A percentile compares a stretch with the other conserved stretches of the same genome.
These are phyloP conservation scores for Galerina marginata DNA, from an alignment of 768 basidiomycete genomes.

Conservation along the genomic window DNA sequence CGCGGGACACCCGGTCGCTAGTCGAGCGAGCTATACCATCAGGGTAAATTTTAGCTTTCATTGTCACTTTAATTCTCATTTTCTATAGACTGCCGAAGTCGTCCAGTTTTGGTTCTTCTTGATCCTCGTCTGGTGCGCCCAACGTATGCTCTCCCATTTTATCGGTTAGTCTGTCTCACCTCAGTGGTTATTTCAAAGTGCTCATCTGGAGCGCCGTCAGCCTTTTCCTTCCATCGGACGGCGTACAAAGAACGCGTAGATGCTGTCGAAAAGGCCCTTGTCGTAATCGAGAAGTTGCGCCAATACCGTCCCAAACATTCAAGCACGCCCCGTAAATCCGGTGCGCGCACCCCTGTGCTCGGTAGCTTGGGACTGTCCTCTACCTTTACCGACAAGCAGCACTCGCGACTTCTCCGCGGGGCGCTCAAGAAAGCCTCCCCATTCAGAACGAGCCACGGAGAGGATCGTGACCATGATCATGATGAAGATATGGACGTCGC, in stretches of 20 bases:
- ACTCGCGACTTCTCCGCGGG: slow-evolving; percentile 38
- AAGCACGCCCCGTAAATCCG: slow-evolving; percentile 34
- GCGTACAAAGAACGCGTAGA: slow-evolving; percentile 77
- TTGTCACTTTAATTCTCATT: background rate
- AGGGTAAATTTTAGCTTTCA: slow-evolving; percentile 41
- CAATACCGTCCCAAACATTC: slow-evolving; percentile 59
- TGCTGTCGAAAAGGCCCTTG: slow-evolving; percentile 55
- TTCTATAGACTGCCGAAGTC: slow-evolving; percentile 57
- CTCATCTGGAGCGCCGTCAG: slow-evolving; percentile 31
- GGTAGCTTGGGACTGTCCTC: slow-evolving; percentile 30
- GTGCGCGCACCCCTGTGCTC: slow-evolving; percentile 51
- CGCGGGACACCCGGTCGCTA: slow-evolving; percentile 38
- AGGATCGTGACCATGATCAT: slow-evolving; percentile 24
- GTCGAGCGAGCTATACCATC: slow-evolving; percentile 65
- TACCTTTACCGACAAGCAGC: slow-evolving; percentile 52
- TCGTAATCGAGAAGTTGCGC: slow-evolving; percentile 70
- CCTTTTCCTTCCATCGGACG: slow-evolving; percentile 77
- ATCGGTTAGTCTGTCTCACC: slow-evolving; percentile 42
- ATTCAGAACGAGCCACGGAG: slow-evolving; percentile 18
- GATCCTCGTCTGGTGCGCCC: slow-evolving; percentile 63
- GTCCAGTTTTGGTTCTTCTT: slow-evolving; percentile 81
- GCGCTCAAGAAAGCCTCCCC: slow-evolving; percentile 31
- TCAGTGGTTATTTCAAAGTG: background rate
- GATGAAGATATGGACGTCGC: slow-evolving; percentile 22
- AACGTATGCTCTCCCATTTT: slow-evolving; percentile 72